Percentiles rank a stretch among this genome's conserved stretches.
Conservation (phyloP, 306 rosid genomes). For the Herpetospermum pedunculosum region DNA sequence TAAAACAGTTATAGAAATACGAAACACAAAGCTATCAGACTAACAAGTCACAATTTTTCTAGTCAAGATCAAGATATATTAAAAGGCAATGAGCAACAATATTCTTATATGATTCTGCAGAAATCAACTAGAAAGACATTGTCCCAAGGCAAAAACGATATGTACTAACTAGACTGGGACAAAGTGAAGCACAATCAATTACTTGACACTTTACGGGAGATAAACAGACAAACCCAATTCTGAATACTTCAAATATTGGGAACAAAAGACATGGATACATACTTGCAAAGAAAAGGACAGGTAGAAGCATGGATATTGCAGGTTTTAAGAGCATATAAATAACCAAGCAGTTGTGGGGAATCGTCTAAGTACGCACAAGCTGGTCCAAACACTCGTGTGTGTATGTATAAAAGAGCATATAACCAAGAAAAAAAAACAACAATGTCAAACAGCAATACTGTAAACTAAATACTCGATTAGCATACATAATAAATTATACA, state of each 20-base stretch:
- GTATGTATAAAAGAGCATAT: background rate
- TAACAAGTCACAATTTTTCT: background rate
- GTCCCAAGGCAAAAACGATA: background rate
- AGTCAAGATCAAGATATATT: background rate
- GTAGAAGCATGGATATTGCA: background rate
- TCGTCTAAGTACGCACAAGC: background rate
- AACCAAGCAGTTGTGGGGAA: background rate
- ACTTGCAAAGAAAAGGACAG: background rate
- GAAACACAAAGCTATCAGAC: background rate
- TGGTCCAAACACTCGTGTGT: background rate
- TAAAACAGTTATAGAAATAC: background rate
- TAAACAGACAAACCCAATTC: background rate
- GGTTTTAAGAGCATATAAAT: background rate
- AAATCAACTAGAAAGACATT: background rate
- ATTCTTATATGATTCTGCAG: background rate
- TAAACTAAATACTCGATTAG: background rate
- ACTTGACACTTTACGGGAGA: background rate
- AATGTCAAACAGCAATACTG: background rate
- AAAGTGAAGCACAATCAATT: background rate
- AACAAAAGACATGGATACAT: background rate
- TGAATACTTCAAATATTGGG: background rate
- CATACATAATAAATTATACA: background rate
- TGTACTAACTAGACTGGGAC: background rate
- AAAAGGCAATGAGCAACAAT: background rate
- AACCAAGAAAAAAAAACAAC: background rate